Evolutionary conservation across 495 filamentous ascomycete genomes (phyloP).

Genomic region (Jackrogersella minutella): DNA sequence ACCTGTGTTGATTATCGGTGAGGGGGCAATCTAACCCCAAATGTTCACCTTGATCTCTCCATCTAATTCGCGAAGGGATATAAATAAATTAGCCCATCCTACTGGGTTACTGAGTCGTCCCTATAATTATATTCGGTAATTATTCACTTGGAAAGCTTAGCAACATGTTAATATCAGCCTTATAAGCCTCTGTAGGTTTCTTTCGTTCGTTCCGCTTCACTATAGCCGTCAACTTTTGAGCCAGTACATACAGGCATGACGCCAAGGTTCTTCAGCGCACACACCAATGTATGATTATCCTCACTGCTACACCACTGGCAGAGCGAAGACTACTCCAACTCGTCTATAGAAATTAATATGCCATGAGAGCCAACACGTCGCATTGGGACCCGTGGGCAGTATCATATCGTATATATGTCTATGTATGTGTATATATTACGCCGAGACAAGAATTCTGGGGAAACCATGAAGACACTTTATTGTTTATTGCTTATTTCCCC

Average conservation of each 20-base stretch:
- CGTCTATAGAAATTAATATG: constrained; percentile 29
- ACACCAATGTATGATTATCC: constrained; percentile 32
- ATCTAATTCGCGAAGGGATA: background rate
- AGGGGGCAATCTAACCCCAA: background rate
- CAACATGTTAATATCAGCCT: background rate
- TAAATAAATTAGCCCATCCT: background rate
- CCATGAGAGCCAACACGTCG: constrained; percentile 9
- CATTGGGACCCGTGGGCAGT: constrained; percentile 10
- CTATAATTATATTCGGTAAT: background rate
- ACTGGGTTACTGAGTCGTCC: background rate
- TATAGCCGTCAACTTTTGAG: constrained; percentile 6
- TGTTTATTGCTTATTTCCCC: constrained; percentile 25
- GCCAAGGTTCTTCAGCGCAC: constrained; percentile 24
- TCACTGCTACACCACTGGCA: background rate
- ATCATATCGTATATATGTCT: background rate
- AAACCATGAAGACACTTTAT: constrained; percentile 29
- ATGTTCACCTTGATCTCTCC: background rate
- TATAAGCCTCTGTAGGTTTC: constrained; percentile 5
- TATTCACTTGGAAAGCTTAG: background rate
- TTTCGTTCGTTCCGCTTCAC: background rate
- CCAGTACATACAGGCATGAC: background rate
- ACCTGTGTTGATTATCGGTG: background rate
- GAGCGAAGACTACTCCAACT: constrained; percentile 1
- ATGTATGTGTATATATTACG: too few relatives aligned
- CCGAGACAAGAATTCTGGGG: constrained; percentile 32